Evolutionary conservation across 225 moss, liverwort and hornwort species (phyloP).

Genomic region (Marchantia paleacea): DNA sequence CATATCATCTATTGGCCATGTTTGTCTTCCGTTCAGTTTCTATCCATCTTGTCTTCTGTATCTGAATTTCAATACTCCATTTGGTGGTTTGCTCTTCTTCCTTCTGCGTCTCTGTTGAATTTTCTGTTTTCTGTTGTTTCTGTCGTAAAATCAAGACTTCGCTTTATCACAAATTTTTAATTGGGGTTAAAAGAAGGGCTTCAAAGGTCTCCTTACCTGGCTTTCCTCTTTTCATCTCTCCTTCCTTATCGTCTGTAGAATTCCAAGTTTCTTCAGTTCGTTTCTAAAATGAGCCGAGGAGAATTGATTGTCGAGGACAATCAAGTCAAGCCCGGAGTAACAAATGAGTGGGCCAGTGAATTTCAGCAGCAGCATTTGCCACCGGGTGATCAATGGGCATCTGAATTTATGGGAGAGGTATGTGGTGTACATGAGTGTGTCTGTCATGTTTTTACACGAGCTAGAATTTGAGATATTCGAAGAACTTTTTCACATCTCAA

Average conservation of each 20-base stretch:
- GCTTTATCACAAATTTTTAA: not conserved
- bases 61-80: no score
- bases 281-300: slow-evolving; percentile 99
- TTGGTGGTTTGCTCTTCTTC: no score
- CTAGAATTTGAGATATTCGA: no score
- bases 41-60: no score
- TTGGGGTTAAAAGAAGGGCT: not conserved
- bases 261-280: slow-evolving; percentile 97
- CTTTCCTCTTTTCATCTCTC: not conserved
- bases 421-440: not conserved
- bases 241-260: slow-evolving; percentile 48
- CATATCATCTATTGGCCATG: not conserved
- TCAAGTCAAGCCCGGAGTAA: slow-evolving; percentile 57
- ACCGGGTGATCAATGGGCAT: slow-evolving; percentile 51
- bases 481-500: not conserved
- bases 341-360: slow-evolving; percentile 74
- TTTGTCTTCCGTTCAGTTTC: not conserved
- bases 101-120: no score
- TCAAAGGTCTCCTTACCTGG: not conserved
- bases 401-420: slow-evolving; percentile 76
- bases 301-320: slow-evolving; percentile 95
- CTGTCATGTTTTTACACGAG: not conserved
- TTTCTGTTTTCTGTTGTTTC: not conserved
- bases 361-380: slow-evolving; percentile 64
- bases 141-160: not conserved